Percentiles rank a stretch among this genome's conserved stretches.
Evolutionary conservation across 192 early-diverging fungal genomes (phyloP).

Genomic region (Coemansia erecta): DNA sequence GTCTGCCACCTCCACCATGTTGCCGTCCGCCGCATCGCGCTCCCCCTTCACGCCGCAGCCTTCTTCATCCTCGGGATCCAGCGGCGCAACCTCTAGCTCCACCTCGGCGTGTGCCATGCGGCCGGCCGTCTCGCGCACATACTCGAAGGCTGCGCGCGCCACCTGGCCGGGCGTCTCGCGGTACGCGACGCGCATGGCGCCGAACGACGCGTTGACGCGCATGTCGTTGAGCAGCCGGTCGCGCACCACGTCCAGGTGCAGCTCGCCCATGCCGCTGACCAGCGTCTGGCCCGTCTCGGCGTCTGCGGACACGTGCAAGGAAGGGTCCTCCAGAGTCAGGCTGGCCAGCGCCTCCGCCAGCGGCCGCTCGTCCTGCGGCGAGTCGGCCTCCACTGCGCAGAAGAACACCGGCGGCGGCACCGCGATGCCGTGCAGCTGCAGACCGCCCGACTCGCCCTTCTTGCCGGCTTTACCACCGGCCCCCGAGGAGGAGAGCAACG

Average conservation of each 20-base stretch:
- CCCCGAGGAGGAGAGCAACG: conserved; percentile 11
- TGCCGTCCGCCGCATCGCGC: too few relatives aligned
- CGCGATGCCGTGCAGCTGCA: conserved; percentile 70
- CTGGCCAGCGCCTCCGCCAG: conserved; percentile 70
- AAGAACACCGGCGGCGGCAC: conserved; percentile 90
- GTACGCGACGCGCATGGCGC: conserved; percentile 82
- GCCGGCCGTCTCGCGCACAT: conserved; percentile 72
- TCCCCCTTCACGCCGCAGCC: too few relatives aligned
- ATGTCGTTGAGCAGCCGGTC: conserved; percentile 81
- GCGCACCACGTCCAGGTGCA: conserved; percentile 88
- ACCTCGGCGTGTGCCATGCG: conserved; percentile 62
- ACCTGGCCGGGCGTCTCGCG: conserved; percentile 66
- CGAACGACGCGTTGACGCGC: conserved; percentile 76
- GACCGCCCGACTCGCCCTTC: conserved; percentile 13
- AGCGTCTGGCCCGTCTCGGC: conserved; percentile 86
- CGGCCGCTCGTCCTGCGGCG: conserved; percentile 71
- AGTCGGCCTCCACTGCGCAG: conserved; percentile 69
- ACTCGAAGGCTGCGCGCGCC: conserved; percentile 42
- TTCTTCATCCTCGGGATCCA: too few relatives aligned
- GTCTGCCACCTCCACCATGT: neutral
- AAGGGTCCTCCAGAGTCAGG: conserved; percentile 85
- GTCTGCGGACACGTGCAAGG: conserved; percentile 67
- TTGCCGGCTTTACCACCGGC: neutral
- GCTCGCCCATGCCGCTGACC: conserved; percentile 90
- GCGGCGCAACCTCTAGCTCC: conserved; percentile 46